Conservation (phyloP, 352 stramenopile genomes). For the Pythium dissotocum region DNA sequence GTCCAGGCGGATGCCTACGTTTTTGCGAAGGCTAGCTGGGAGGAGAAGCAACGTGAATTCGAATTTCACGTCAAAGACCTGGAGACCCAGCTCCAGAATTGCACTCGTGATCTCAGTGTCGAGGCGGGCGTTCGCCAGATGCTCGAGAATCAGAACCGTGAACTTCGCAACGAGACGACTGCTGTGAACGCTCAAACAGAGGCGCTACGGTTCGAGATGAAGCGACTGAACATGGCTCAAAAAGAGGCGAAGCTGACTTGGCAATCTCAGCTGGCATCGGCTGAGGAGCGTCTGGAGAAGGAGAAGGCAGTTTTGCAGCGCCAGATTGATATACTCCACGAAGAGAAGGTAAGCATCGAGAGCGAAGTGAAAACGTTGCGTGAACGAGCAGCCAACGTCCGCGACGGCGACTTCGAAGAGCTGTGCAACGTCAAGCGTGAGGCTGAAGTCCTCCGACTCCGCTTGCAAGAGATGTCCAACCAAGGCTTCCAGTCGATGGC, state of each 20-base stretch:
- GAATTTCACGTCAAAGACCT: slow-evolving; percentile 43
- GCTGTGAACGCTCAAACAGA: slow-evolving; percentile 83
- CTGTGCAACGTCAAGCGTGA: slow-evolving; percentile 72
- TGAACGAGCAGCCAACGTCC: slow-evolving; percentile 46
- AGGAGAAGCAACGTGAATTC: slow-evolving; percentile 33
- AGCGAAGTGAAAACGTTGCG: slow-evolving; percentile 71
- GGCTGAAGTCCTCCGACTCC: slow-evolving; percentile 65
- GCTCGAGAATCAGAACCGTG: slow-evolving; percentile 67
- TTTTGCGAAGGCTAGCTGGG: slow-evolving; percentile 33
- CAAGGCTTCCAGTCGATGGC: slow-evolving; percentile 65
- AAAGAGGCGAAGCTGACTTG: slow-evolving; percentile 45
- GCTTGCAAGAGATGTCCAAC: slow-evolving; percentile 63
- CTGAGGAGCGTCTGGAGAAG: slow-evolving; percentile 43
- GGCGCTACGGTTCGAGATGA: slow-evolving; percentile 73
- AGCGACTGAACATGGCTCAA: slow-evolving; percentile 41
- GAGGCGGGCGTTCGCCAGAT: slow-evolving; percentile 68
- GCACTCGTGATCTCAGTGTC: slow-evolving; percentile 53
- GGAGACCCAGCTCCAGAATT: slow-evolving; percentile 57
- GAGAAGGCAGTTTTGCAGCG: slow-evolving; percentile 38
- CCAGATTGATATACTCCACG: slow-evolving; percentile 63
- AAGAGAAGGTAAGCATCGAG: slow-evolving; percentile 75
- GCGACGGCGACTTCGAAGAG: slow-evolving; percentile 67
- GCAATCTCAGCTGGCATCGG: slow-evolving; percentile 29
- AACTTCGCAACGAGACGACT: slow-evolving; percentile 72
- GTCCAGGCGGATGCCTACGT: slow-evolving; percentile 43